Base-by-base conservation (phyloP, 768 basidiomycete genomes). In the Suillus discolor region DNA sequence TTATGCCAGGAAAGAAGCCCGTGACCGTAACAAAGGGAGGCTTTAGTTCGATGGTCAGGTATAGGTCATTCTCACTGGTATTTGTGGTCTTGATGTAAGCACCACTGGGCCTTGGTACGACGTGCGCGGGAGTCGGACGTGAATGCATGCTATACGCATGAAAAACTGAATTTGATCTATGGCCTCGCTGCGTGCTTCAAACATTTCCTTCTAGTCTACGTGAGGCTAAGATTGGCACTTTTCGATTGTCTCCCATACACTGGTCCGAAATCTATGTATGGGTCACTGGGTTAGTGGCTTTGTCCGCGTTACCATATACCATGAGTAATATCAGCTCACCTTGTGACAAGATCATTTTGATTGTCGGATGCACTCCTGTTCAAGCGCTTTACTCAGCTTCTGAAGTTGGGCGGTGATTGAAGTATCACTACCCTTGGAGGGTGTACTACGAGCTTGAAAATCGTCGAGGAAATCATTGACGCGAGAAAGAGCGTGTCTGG, bases 361-460 rank as follows among this genome's bases (percentile, higher is more conserved):
- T 49, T 72, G 72, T 34, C 70, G 71, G 57, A 65, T 64, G 0
- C 82, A 75, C 39, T 60, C 59, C 68, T 87, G 82, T 66, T 86
- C 84, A 66, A 88, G 71, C 5, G 87, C 85, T 61, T 79, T 79
- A 54, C 78, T 78, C 60, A 89, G 74, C 72, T 89, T 89, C 71
- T 85, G 82, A 25, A 89, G 78, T 70, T 88, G 87, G 6, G 86
- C 86, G 0, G 82, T 87, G 55, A 87, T 85, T 6, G 87, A 81
- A 0, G 82, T 81, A 66, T 85, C 85, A 4, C 83, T 82, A 12
- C 85, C 83, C 63, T 86, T 84, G 0, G 82, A 76, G 20, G 82
- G 78, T 4, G 80, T 76, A 62, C 80, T 82, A 23, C 84, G 79
- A 4, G 77, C 73, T 68, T 84, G 79, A 66, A 86, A 84, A 62